Evolutionary conservation across 2,329 filamentous ascomycete genomes (phyloP).

Genomic region (Fusarium cyanostomum): DNA sequence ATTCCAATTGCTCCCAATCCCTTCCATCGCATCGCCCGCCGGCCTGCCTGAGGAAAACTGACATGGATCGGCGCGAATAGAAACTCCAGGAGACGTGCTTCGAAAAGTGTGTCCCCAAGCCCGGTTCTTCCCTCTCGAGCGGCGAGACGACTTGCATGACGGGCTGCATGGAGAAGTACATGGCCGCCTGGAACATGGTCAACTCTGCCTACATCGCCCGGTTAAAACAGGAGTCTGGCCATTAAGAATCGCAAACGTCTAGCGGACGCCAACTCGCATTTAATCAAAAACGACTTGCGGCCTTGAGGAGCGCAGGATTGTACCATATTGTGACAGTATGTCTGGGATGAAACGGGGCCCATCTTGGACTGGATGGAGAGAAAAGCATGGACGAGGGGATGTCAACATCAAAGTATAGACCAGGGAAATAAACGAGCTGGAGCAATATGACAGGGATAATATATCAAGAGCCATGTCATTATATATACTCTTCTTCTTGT

Average conservation of each 20-base stretch:
- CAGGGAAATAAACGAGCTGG: constrained; percentile 30
- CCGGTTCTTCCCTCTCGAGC: constrained; percentile 72
- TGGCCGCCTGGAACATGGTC: constrained; percentile 80
- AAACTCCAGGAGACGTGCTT: constrained; percentile 87
- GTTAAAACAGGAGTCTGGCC: constrained; percentile 65
- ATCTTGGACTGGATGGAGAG: constrained; percentile 1
- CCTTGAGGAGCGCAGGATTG: constrained; percentile 25
- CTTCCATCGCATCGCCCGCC: too few species aligned
- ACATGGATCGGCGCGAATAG: constrained; percentile 51
- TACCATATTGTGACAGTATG: constrained; percentile 42
- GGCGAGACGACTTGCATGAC: constrained; percentile 77
- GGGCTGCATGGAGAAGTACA: constrained; percentile 86
- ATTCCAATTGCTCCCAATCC: constrained; percentile 11
- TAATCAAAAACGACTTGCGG: constrained; percentile 12
- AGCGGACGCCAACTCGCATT: constrained; percentile 2
- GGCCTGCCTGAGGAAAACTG: too few species aligned
- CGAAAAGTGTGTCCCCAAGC: constrained; percentile 77
- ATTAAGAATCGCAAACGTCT: constrained; percentile 12
- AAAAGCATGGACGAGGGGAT: constrained; percentile 15
- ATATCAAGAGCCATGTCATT: constrained; percentile 29
- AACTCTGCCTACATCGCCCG: constrained; percentile 73
- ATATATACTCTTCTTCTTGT: constrained; percentile 27
- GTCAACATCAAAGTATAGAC: constrained; percentile 26
- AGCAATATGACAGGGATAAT: constrained; percentile 24
- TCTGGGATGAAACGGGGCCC: constrained; percentile 6